Conservation (phyloP, 768 basidiomycete species). For the Baorangia bicolor region DNA sequence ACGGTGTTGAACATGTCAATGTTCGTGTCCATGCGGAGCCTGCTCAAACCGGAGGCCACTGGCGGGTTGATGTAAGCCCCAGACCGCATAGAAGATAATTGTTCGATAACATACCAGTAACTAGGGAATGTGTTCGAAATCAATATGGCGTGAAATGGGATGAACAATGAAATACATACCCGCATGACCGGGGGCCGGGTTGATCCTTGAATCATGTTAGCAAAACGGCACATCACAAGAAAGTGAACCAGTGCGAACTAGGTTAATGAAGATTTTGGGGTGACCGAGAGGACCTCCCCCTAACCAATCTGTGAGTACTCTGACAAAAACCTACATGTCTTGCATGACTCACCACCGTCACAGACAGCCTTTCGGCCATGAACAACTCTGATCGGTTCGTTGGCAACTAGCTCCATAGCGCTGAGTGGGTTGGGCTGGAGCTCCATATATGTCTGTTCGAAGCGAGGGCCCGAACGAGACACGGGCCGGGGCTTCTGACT, state of each 20-base stretch:
- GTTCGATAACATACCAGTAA: slow-evolving; percentile 44
- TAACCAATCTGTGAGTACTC: slow-evolving; percentile 34
- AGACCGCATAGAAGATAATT: background rate
- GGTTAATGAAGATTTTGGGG: slow-evolving; percentile 94
- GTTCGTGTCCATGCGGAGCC: slow-evolving; percentile 60
- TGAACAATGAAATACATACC: slow-evolving; percentile 53
- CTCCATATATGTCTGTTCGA: slow-evolving; percentile 88
- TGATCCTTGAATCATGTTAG: slow-evolving; percentile 60
- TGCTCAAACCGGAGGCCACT: slow-evolving; percentile 93
- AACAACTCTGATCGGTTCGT: slow-evolving; percentile 84
- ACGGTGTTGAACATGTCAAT: slow-evolving; percentile 21
- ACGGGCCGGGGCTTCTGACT: slow-evolving; percentile 71
- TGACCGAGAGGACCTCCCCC: slow-evolving; percentile 95
- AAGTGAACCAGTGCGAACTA: slow-evolving; percentile 52
- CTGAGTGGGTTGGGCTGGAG: slow-evolving; percentile 87
- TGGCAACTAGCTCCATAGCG: slow-evolving; percentile 85
- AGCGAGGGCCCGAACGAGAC: slow-evolving; percentile 66
- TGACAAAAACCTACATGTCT: background rate
- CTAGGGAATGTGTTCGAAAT: slow-evolving; percentile 28
- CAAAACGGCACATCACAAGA: background rate
- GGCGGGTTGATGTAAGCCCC: slow-evolving; percentile 7
- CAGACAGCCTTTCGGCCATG: slow-evolving; percentile 85
- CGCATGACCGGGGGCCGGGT: slow-evolving; percentile 83
- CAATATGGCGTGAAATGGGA: slow-evolving; percentile 2
- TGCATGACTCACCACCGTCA: slow-evolving; percentile 79